Evolutionary conservation across 371 early-diverging fungal species (phyloP).

Genomic region (Coemansia sp.): DNA sequence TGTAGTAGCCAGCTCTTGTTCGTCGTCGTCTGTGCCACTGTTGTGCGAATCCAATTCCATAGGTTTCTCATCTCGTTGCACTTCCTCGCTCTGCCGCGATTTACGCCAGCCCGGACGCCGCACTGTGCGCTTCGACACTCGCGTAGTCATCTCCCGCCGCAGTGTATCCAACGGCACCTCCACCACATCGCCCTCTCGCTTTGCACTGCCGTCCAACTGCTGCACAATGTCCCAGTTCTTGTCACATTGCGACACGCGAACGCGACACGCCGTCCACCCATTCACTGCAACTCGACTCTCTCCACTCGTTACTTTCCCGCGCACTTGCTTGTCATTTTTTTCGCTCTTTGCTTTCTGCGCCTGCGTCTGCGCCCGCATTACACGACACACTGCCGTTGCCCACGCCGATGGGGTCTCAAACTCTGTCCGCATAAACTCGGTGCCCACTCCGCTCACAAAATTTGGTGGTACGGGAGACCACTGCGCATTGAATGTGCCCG

Average conservation of each 20-base stretch:
- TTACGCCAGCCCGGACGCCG: neutral
- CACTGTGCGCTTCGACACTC: conserved; percentile 13
- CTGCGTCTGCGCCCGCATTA: conserved; percentile 37
- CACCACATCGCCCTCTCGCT: conserved; percentile 1
- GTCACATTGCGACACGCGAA: conserved; percentile 37
- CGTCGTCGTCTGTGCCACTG: neutral
- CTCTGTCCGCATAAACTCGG: conserved; percentile 50
- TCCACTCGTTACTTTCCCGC: conserved; percentile 7
- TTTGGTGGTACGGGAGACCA: conserved; percentile 31
- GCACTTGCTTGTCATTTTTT: neutral
- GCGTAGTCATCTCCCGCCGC: conserved; percentile 44
- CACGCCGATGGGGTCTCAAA: conserved; percentile 60
- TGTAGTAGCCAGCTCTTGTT: neutral
- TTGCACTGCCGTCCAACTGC: conserved; percentile 16
- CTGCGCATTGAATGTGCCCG: conserved; percentile 51
- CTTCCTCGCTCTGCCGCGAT: neutral
- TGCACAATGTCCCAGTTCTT: conserved; percentile 26
- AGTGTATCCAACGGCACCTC: conserved; percentile 54
- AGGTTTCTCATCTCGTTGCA: neutral
- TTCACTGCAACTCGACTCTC: conserved; percentile 56
- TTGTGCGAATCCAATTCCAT: neutral
- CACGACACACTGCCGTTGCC: conserved; percentile 59
- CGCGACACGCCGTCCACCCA: conserved; percentile 59
- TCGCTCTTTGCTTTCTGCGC: conserved; percentile 8
- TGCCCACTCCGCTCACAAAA: conserved; percentile 18